phyloP scores from a whole-genome alignment of 805 yeast species.

The Candida andamanensis region DNA sequence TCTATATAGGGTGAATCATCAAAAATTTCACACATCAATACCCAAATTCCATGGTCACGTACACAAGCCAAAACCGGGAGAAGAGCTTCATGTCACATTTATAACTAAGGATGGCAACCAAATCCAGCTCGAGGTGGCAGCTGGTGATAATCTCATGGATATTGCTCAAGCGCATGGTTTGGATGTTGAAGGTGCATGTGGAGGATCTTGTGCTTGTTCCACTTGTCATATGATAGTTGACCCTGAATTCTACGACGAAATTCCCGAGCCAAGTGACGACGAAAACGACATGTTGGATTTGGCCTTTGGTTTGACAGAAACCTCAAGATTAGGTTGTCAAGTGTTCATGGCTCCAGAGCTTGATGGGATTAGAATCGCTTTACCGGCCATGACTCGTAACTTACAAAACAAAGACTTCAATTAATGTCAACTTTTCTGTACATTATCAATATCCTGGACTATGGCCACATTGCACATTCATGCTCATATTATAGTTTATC shows the following conservation, averaged over 20 bases:
- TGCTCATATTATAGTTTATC: too few species aligned
- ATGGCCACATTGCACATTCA: too few species aligned
- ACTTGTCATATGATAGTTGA: slow-evolving; percentile 96
- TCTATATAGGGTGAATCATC: too few species aligned
- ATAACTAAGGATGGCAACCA: slow-evolving; percentile 90
- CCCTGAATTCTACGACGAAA: slow-evolving; percentile 84
- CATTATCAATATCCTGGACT: too few species aligned
- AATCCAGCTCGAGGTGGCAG: slow-evolving; percentile 76
- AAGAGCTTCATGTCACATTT: slow-evolving; percentile 76
- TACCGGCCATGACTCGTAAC: slow-evolving; percentile 97
- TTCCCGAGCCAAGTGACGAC: slow-evolving; percentile 95
- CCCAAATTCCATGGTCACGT: slow-evolving; percentile 69
- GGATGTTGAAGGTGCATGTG: slow-evolving; percentile 98
- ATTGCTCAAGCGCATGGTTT: slow-evolving; percentile 90
- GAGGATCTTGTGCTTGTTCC: slow-evolving; percentile 98
- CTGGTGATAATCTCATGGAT: slow-evolving; percentile 87
- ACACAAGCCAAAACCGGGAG: slow-evolving; percentile 88
- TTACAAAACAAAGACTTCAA: slow-evolving; percentile 77
- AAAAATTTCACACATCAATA: slow-evolving; percentile 18
- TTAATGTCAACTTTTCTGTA: slow-evolving; percentile 12
- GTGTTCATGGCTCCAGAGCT: slow-evolving; percentile 82
- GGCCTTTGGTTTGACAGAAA: slow-evolving; percentile 96
- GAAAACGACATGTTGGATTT: slow-evolving; percentile 98
- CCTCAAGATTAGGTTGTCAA: slow-evolving; percentile 94
- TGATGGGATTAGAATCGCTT: slow-evolving; percentile 90